These are phyloP conservation scores for Sanghuangporus weigelae DNA, from an alignment of 1,284 basidiomycete genomes.

Conservation along the genomic window DNA sequence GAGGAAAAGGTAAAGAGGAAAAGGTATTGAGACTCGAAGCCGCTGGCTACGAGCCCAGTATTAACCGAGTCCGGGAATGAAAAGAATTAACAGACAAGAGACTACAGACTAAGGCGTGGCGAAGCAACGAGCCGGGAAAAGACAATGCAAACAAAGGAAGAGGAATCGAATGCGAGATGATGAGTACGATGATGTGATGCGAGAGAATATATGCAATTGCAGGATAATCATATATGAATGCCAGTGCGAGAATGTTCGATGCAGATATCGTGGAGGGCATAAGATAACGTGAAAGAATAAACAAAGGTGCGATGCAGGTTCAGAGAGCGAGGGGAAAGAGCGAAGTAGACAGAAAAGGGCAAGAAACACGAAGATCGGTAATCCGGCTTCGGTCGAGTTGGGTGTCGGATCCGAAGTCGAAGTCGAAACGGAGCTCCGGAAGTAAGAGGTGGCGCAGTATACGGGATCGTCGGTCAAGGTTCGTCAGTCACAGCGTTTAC, in stretches of 20 bases:
- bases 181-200: not conserved
- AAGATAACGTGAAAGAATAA: not conserved
- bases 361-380: not conserved
- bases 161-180: not conserved
- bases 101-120: not conserved
- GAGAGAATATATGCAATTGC: not conserved
- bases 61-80: not conserved
- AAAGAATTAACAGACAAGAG: not conserved
- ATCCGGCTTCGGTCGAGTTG: not conserved
- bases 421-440: too few species aligned
- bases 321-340: not conserved
- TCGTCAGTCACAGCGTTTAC: not conserved
- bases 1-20: not conserved
- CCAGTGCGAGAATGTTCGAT: not conserved
- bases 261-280: not conserved
- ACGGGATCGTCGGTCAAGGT: not conserved
- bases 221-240: slow-evolving; percentile 1
- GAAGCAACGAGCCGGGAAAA: not conserved
- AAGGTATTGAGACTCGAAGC: not conserved
- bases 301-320: not conserved
- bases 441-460: not conserved
- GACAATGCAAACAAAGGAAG: not conserved
- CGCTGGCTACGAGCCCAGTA: not conserved
- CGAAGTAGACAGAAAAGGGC: not conserved
- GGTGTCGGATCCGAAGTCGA: not conserved